Percentiles rank a stretch among this genome's conserved stretches.
Conservation (phyloP, 164 flowering plant genomes). For the Vitis amurensis region DNA sequence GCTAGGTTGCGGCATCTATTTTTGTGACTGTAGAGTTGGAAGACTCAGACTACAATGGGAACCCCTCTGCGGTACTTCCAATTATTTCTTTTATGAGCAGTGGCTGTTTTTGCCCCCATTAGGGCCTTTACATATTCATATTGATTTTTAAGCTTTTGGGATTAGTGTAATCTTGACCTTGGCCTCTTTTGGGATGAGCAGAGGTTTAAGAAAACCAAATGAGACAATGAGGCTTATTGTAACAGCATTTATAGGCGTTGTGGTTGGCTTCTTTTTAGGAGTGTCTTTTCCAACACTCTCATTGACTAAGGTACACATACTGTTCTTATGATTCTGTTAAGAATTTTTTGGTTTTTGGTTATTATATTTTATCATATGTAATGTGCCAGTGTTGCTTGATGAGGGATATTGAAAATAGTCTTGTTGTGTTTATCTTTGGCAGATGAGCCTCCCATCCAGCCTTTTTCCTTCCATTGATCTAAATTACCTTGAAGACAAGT, state of each 20-base stretch:
- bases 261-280: conserved; percentile 59
- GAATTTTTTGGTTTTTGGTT: background rate
- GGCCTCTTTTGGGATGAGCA: conserved; percentile 16
- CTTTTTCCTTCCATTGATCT: conserved; percentile 53
- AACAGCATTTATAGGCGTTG: conserved; percentile 43
- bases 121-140: background rate
- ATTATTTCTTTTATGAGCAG: background rate
- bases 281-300: conserved; percentile 52
- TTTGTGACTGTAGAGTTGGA: conserved; percentile 5
- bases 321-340: background rate
- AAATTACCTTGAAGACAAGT: conserved; percentile 53
- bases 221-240: conserved; percentile 53
- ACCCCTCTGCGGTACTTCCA: conserved; percentile 11
- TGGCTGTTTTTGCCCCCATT: background rate
- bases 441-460: conserved; percentile 45
- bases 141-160: background rate
- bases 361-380: background rate
- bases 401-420: background rate
- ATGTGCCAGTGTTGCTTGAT: background rate
- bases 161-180: background rate
- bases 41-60: conserved; percentile 24
- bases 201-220: conserved; percentile 32
- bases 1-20: conserved; percentile 9
- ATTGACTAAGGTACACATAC: conserved; percentile 37
- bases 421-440: conserved; percentile 4